phyloP scores from a whole-genome alignment of 1,284 basidiomycete genomes.

The Pholiota adiposa region DNA sequence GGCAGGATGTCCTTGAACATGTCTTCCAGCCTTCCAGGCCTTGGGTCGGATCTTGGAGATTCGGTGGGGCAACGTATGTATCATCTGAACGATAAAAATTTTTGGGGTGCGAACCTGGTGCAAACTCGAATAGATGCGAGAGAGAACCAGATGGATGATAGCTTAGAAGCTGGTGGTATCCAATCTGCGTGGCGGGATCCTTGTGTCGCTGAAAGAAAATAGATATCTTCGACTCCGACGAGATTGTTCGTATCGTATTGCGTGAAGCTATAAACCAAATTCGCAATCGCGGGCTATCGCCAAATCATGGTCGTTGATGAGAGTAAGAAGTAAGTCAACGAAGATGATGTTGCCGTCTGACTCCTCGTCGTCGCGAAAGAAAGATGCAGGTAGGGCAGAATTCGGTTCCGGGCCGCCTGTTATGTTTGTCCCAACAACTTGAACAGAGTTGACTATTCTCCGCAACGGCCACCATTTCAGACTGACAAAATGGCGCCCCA shows the following conservation, averaged over 20 bases:
- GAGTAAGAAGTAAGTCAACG: too few species aligned
- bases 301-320: too few species aligned
- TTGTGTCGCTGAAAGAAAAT: not conserved
- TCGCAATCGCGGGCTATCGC: too few species aligned
- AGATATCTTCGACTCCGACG: not conserved
- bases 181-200: not conserved
- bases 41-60: constrained; percentile 7
- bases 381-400: too few species aligned
- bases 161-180: not conserved
- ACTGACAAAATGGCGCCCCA: constrained; percentile 21
- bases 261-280: too few species aligned
- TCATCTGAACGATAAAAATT: not conserved
- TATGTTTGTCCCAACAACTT: not conserved
- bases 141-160: not conserved
- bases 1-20: not conserved
- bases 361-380: too few species aligned
- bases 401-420: not conserved
- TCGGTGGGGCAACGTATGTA: not conserved
- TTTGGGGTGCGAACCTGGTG: constrained; percentile 4
- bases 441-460: not conserved
- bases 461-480: not conserved
- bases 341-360: too few species aligned
- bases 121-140: not conserved
- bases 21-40: not conserved
- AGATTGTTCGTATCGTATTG: not conserved